These are phyloP conservation scores for Paecilomyces formosus DNA, from an alignment of 2,329 filamentous ascomycete genomes.

Conservation along the genomic window DNA sequence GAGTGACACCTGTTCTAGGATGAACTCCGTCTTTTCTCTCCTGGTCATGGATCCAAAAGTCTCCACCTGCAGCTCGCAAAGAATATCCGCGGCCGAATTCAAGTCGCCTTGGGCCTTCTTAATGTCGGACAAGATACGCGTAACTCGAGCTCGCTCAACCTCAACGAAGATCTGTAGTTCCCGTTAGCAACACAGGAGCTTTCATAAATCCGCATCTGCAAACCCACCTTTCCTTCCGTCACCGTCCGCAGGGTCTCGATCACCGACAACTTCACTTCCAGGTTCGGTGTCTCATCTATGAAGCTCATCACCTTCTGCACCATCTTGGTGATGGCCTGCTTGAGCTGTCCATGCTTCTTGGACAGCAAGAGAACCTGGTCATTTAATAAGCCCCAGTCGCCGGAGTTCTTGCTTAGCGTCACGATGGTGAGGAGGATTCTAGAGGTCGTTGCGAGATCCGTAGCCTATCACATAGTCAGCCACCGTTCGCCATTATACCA, in stretches of 20 bases:
- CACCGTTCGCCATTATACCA: constrained; percentile 19
- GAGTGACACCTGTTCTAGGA: constrained; percentile 84
- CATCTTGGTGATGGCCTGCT: constrained; percentile 98
- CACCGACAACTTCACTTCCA: constrained; percentile 83
- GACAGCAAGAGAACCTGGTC: constrained; percentile 93
- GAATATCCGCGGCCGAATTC: constrained; percentile 79
- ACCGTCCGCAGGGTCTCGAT: constrained; percentile 95
- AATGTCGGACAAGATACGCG: constrained; percentile 91
- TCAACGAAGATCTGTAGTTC: constrained; percentile 80
- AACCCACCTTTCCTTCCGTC: constrained; percentile 79
- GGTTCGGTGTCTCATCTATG: constrained; percentile 72
- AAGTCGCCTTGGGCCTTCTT: constrained; percentile 94
- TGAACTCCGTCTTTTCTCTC: constrained; percentile 97
- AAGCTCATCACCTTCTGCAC: constrained; percentile 94
- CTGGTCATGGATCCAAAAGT: constrained; percentile 98
- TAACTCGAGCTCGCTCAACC: constrained; percentile 92
- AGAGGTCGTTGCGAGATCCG: constrained; percentile 91
- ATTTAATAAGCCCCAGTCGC: constrained; percentile 90
- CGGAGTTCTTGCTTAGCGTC: constrained; percentile 85
- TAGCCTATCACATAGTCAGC: constrained; percentile 55
- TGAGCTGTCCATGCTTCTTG: constrained; percentile 99
- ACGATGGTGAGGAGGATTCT: constrained; percentile 80
- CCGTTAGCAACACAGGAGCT: constrained; percentile 5
- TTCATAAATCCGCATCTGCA: background rate
- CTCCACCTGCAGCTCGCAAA: constrained; percentile 97